These are phyloP conservation scores for Ascoidea tarda DNA, from an alignment of 805 yeast species.

Conservation along the genomic window DNA sequence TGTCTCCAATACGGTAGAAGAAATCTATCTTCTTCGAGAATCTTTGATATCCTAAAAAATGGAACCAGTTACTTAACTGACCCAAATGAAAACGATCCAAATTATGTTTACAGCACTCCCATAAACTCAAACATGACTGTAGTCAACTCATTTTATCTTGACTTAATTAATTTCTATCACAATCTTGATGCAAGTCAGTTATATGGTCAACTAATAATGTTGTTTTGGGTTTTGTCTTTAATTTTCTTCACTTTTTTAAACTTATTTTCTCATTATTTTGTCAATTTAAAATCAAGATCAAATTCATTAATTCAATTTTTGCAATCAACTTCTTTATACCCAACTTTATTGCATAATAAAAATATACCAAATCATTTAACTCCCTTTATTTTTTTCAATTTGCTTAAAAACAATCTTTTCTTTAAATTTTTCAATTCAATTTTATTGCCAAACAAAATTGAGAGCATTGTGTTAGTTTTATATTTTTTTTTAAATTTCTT, in stretches of 20 bases:
- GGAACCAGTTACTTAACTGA: background rate
- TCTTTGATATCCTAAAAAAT: too few species aligned
- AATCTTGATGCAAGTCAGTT: background rate
- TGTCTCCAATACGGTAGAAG: background rate
- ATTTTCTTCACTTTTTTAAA: too few species aligned
- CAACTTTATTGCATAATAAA: background rate
- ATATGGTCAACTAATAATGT: background rate
- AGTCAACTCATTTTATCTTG: background rate
- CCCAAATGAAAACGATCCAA: background rate
- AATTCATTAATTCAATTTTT: too few species aligned
- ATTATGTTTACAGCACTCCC: background rate
- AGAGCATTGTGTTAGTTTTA: conserved; percentile 20
- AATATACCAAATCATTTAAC: conserved; percentile 14
- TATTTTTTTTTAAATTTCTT: conserved; percentile 19
- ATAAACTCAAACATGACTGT: background rate
- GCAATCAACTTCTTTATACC: background rate
- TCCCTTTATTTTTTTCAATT: conserved; percentile 8
- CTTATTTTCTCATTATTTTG: background rate
- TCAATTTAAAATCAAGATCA: background rate
- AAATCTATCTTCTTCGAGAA: background rate
- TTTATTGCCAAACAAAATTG: conserved; percentile 25
- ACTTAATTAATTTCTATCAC: too few species aligned
- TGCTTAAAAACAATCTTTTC: background rate
- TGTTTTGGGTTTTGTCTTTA: background rate
- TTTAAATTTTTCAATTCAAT: background rate